phyloP scores from a whole-genome alignment of 768 basidiomycete species.

The Suillus occidentalis region DNA sequence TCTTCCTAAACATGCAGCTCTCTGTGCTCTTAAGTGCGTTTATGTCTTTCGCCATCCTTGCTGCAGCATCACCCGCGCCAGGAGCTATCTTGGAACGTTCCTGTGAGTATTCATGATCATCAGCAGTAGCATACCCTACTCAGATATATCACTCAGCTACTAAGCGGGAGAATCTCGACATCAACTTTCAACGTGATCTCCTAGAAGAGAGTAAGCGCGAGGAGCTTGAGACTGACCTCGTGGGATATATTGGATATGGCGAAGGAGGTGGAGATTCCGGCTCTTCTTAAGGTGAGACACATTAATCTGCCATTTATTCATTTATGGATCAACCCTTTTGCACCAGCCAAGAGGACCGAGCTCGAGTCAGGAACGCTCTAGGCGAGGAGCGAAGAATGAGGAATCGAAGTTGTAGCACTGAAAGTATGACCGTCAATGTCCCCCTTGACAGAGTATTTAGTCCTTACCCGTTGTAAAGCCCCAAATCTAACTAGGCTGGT shows the following conservation, averaged over 20 bases:
- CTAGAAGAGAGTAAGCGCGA: not conserved
- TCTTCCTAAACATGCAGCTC: not conserved
- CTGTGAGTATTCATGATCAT: not conserved
- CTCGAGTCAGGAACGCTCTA: not conserved
- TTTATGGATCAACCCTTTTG: not conserved
- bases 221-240: not conserved
- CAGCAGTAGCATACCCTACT: not conserved
- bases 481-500: not conserved
- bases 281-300: not conserved
- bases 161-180: not conserved
- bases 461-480: not conserved
- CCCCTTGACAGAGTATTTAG: not conserved
- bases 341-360: not conserved
- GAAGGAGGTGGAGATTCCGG: not conserved
- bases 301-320: not conserved
- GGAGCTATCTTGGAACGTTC: not conserved
- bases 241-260: not conserved
- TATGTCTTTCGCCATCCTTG: not conserved
- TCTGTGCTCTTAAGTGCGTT: not conserved
- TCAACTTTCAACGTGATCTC: not conserved
- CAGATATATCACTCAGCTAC: not conserved
- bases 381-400: not conserved
- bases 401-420: no score
- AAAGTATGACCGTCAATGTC: not conserved
- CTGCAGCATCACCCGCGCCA: slow-evolving; percentile 1